Percentiles rank a stretch among this genome's conserved stretches.
Conservation (phyloP, 768 basidiomycete species). For the Rhizopogon vinicolor region DNA sequence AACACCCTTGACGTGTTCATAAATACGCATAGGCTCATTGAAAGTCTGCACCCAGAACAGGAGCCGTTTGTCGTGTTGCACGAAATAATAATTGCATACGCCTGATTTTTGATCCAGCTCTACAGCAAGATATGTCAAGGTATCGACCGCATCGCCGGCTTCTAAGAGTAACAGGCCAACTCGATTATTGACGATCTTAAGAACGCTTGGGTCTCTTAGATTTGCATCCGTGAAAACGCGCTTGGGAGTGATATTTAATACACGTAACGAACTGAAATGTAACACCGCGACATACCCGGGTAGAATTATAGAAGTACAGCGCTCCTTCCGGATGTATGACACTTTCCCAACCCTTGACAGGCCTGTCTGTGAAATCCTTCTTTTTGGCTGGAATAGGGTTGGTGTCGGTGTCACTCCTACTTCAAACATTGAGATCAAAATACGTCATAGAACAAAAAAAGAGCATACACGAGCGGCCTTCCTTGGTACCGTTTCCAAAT, state of each 20-base stretch:
- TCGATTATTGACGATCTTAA: background rate
- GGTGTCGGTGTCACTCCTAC: background rate
- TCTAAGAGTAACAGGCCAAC: background rate
- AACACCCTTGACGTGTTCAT: conserved; percentile 33
- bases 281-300: background rate
- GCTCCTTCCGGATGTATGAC: conserved; percentile 4
- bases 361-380: background rate
- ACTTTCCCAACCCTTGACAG: background rate
- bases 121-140: background rate
- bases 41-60: conserved; percentile 46
- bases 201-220: background rate
- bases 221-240: conserved; percentile 4
- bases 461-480: background rate
- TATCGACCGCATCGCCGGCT: background rate
- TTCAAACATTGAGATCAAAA: background rate
- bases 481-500: background rate
- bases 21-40: conserved; percentile 21
- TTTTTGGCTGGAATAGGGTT: background rate
- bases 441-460: background rate
- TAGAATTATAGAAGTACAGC: background rate
- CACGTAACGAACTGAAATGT: background rate
- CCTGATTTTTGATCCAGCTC: background rate
- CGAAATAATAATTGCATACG: conserved; percentile 37
- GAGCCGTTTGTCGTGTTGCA: conserved; percentile 33
- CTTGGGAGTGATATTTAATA: background rate